Conservation (phyloP, 192 early-diverging fungal genomes). For the Coemansia brasiliensis region DNA sequence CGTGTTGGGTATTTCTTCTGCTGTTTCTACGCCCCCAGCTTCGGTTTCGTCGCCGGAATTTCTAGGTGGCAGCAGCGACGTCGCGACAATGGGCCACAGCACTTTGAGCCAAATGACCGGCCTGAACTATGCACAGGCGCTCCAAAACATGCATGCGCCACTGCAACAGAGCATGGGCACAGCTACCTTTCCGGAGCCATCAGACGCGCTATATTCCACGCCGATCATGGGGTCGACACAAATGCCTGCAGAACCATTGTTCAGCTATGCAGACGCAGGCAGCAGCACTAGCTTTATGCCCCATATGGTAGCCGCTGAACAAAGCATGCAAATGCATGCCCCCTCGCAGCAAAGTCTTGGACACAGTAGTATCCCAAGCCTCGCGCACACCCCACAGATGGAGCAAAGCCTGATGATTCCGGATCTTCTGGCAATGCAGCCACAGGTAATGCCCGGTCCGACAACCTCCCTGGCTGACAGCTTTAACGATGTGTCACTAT, state of each 20-base stretch:
- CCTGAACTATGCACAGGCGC: conserved; percentile 8
- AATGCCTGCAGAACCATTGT: conserved; percentile 33
- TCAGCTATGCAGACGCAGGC: conserved; percentile 30
- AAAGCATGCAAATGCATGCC: conserved; percentile 16
- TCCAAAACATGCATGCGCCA: conserved; percentile 9
- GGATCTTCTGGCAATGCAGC: conserved; percentile 2
- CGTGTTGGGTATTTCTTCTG: conserved; percentile 7
- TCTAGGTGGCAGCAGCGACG: conserved; percentile 2
- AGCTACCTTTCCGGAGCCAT: neutral
- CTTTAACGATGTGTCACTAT: neutral
- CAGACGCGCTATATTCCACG: conserved; percentile 18
- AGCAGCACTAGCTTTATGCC: conserved; percentile 18
- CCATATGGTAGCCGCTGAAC: conserved; percentile 17
- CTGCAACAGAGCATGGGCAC: conserved; percentile 1
- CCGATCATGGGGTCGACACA: conserved; percentile 32
- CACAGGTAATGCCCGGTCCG: conserved; percentile 3
- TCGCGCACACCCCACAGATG: conserved; percentile 15
- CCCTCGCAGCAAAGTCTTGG: conserved; percentile 3
- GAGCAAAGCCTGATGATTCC: neutral
- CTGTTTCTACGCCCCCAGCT: conserved; percentile 9
- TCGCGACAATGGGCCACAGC: conserved; percentile 4
- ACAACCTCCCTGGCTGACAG: conserved; percentile 13
- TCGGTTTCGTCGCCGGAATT: conserved; percentile 11
- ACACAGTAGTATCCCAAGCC: conserved; percentile 18
- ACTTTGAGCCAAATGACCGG: neutral